Conservation (phyloP, 2,329 filamentous ascomycete species). For the Sporothrix mexicana region DNA sequence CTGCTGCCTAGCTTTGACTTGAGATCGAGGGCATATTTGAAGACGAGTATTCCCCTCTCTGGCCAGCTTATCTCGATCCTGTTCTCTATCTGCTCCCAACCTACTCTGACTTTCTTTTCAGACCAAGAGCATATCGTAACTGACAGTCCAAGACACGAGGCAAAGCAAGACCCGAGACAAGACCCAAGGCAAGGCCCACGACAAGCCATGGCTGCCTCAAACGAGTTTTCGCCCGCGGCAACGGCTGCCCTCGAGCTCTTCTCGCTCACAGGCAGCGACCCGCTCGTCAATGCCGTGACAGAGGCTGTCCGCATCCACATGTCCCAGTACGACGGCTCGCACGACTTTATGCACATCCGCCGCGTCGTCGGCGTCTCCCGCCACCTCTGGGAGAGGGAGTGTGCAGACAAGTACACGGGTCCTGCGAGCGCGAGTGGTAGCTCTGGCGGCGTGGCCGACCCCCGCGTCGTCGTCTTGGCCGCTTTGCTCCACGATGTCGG, state of each 20-base stretch:
- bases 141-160: too few species aligned
- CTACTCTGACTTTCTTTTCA: background rate
- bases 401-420: too few species aligned
- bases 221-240: too few species aligned
- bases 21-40: too few species aligned
- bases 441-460: constrained; percentile 47
- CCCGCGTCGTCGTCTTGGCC: constrained; percentile 66
- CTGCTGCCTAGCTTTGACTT: constrained; percentile 3
- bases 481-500: constrained; percentile 88
- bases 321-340: constrained; percentile 79
- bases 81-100: too few species aligned
- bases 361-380: constrained; percentile 78
- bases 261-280: constrained; percentile 45
- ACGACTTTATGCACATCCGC: constrained; percentile 84
- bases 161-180: too few species aligned
- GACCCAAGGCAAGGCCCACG: too few species aligned
- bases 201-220: too few species aligned
- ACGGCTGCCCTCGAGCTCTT: constrained; percentile 26
- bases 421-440: too few species aligned
- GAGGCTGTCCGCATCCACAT: constrained; percentile 74
- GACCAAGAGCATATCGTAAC: too few species aligned
- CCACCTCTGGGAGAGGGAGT: constrained; percentile 51
- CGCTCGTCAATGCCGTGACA: constrained; percentile 62
- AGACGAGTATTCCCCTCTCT: too few species aligned
- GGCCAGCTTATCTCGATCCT: too few species aligned